These are phyloP conservation scores for Pleurotus giganteus DNA, from an alignment of 768 basidiomycete genomes.

Conservation along the genomic window DNA sequence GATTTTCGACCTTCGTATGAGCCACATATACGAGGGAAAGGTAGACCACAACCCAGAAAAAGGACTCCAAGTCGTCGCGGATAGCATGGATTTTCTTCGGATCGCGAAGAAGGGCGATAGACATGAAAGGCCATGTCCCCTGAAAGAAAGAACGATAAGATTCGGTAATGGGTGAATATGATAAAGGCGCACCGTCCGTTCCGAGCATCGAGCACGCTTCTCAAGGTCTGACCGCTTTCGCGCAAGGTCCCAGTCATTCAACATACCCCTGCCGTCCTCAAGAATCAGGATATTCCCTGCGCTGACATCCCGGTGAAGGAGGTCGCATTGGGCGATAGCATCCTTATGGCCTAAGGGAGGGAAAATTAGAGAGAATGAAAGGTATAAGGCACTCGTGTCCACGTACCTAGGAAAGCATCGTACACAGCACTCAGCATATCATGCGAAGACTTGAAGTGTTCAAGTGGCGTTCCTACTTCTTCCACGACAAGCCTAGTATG, in stretches of 20 bases:
- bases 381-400: background rate
- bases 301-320: slow-evolving; percentile 12
- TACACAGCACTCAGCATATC: background rate
- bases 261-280: background rate
- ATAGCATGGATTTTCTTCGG: slow-evolving; percentile 8
- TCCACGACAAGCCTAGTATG: background rate
- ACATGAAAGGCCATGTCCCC: slow-evolving; percentile 18
- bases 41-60: slow-evolving; percentile 19
- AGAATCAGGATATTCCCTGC: slow-evolving; percentile 8
- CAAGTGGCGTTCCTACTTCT: background rate
- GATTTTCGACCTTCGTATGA: slow-evolving; percentile 4
- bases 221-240: background rate
- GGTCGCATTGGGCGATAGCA: background rate
- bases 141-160: background rate
- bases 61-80: slow-evolving; percentile 16
- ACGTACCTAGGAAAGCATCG: slow-evolving; percentile 2
- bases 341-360: background rate
- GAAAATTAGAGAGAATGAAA: background rate
- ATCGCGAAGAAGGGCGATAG: slow-evolving; percentile 1
- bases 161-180: background rate
- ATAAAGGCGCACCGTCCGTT: slow-evolving; percentile 3
- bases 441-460: background rate
- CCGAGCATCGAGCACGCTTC: background rate
- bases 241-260: slow-evolving; percentile 12
- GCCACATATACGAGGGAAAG: slow-evolving; percentile 11